Evolutionary conservation across 805 yeast species (phyloP), one percentile per base, ranked within the genome.

Genomic region (Yarrowia sp.): DNA sequence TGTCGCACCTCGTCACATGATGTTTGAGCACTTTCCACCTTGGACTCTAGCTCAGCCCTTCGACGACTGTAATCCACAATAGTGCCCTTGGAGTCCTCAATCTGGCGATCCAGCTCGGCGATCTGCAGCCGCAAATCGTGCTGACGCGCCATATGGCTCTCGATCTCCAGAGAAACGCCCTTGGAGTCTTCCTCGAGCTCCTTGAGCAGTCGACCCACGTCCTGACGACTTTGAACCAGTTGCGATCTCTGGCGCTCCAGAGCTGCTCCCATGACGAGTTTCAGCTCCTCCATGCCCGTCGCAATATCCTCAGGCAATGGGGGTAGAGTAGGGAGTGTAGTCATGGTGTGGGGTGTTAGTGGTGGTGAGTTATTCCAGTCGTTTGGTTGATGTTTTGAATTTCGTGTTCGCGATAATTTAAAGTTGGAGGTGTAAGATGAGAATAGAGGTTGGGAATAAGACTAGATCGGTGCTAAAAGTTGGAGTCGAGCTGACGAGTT

Each of bases 41-140:
- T 59, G 41, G 41, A 8, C 8, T 59, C 65, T n/a, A 59, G 35
- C 42, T 59, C 65, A 4, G 40, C 16, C 14, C 52, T 16, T 12
- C 65, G 40, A 2, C 65, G 65, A 11, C 52, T 35, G 42, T 59
- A 59, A 74, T 73, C 8, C 82, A 77, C 59, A 78, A 73, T 1
- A 67, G 66, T 42, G 77, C 76, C 38, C 84, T 70, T 35, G 32
- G 41, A 26, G 22, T 79, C 81, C 0, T 69, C 72, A 0, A 84
- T 73, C 61, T 75, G 76, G 12, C 69, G 58, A 41, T 67, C 69
- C 8, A 74, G 73, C 41, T 70, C 71, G 19, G 72, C 70, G 2
- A 71, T 72, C 10, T 70, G 50, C 41, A 70, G 69, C 7, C 64
- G 58, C 59, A 75, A 67, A 32, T 75, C 78, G 38, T 73, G 71